Percentiles rank a stretch among this genome's conserved stretches.
Conservation (phyloP, 495 filamentous ascomycete species). For the Penicillium salamii region DNA sequence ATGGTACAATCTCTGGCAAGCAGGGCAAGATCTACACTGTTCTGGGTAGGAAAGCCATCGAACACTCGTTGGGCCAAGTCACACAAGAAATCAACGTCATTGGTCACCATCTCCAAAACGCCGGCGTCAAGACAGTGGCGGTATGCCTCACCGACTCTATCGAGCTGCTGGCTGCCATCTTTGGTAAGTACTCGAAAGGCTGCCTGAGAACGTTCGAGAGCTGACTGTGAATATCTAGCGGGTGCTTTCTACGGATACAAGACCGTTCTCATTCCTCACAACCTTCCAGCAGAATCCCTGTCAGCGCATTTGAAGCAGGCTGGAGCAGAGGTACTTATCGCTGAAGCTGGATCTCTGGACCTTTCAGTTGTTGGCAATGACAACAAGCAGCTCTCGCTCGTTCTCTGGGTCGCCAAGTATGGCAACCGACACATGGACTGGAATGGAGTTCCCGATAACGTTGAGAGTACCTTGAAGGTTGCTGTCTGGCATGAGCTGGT, state of each 20-base stretch:
- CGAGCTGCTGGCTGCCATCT: constrained; percentile 74
- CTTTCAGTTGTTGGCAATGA: constrained; percentile 66
- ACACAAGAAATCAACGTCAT: constrained; percentile 86
- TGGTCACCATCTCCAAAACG: constrained; percentile 65
- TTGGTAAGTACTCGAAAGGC: constrained; percentile 45
- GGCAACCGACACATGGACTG: constrained; percentile 91
- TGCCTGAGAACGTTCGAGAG: background rate
- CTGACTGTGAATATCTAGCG: constrained; percentile 37
- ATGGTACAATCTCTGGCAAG: constrained; percentile 55
- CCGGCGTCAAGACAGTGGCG: constrained; percentile 74
- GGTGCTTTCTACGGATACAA: constrained; percentile 79
- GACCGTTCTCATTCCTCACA: constrained; percentile 80
- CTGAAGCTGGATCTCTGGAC: constrained; percentile 83
- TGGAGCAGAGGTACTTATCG: constrained; percentile 76
- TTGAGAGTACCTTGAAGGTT: constrained; percentile 68
- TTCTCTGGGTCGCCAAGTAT: constrained; percentile 91
- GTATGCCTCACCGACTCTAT: constrained; percentile 92
- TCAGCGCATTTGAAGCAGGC: constrained; percentile 66
- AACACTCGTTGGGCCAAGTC: constrained; percentile 68
- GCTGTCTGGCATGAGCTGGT: constrained; percentile 86
- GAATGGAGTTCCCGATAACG: constrained; percentile 75
- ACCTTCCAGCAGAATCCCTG: constrained; percentile 62
- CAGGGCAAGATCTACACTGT: constrained; percentile 79
- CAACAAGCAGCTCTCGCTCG: constrained; percentile 67
- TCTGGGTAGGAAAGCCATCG: constrained; percentile 66